These are phyloP conservation scores for Flaveria linearis DNA, from an alignment of 129 eudicot species.

Conservation along the genomic window DNA sequence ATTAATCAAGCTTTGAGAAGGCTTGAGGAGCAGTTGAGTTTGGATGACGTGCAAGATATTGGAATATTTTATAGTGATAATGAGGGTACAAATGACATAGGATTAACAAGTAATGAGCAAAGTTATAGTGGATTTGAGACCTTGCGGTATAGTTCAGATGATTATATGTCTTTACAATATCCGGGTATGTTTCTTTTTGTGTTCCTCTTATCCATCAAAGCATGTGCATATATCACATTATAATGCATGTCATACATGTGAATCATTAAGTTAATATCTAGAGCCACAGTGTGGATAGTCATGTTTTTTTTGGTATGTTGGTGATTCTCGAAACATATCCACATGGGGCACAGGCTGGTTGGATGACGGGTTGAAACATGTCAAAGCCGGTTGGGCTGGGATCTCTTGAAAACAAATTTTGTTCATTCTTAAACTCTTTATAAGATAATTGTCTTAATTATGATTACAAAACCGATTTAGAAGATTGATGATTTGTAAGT, in stretches of 20 bases:
- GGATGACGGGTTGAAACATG: background rate
- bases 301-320: constrained; percentile 12
- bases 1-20: constrained; percentile 56
- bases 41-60: constrained; percentile 48
- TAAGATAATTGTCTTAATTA: background rate
- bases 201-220: constrained; percentile 31
- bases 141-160: constrained; percentile 40
- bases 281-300: background rate
- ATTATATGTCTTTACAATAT: constrained; percentile 39
- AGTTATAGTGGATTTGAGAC: constrained; percentile 32
- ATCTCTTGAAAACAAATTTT: background rate
- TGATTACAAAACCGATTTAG: background rate
- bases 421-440: background rate
- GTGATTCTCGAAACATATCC: constrained; percentile 1
- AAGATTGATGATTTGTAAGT: background rate
- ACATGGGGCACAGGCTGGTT: background rate
- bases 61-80: constrained; percentile 39
- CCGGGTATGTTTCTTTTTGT: constrained; percentile 46
- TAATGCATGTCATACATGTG: background rate
- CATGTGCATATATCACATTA: constrained; percentile 3
- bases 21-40: constrained; percentile 76
- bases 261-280: constrained; percentile 5
- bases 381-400: background rate
- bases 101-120: constrained; percentile 31
- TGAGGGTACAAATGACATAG: constrained; percentile 46